A percentile compares a stretch with the other conserved stretches of the same genome.
These are phyloP conservation scores for Trichomonascaceae sp. DNA, from an alignment of 1,139 yeast species.

Conservation along the genomic window DNA sequence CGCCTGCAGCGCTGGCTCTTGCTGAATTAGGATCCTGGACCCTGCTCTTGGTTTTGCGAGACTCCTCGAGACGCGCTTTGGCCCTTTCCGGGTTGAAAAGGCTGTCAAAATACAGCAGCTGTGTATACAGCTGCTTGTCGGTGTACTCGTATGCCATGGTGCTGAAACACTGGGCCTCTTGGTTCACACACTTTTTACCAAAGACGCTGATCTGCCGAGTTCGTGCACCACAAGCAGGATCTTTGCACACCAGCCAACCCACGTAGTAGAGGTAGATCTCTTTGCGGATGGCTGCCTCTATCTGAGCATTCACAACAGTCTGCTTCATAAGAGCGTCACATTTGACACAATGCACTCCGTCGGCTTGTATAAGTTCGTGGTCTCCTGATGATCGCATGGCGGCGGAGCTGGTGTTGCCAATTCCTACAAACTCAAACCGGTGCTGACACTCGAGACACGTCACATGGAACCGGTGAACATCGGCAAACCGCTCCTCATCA, in stretches of 20 bases:
- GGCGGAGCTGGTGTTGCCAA: no score
- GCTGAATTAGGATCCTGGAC: no score
- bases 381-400: conserved; percentile 31
- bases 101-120: conserved; percentile 64
- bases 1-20: conserved; percentile 11
- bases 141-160: conserved; percentile 65
- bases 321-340: conserved; percentile 43
- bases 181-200: conserved; percentile 72
- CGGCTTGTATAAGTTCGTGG: conserved; percentile 34
- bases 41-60: conserved; percentile 1
- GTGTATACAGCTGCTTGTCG: conserved; percentile 77
- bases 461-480: conserved; percentile 42
- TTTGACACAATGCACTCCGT: conserved; percentile 57
- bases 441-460: conserved; percentile 48
- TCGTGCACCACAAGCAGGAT: conserved; percentile 61
- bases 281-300: conserved; percentile 56
- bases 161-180: conserved; percentile 64
- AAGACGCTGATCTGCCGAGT: conserved; percentile 85
- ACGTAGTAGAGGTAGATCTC: conserved; percentile 70
- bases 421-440: conserved; percentile 58
- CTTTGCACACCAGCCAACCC: conserved; percentile 80
- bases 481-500: conserved; percentile 72
- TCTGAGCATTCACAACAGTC: conserved; percentile 51
- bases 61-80: conserved; percentile 28
- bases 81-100: conserved; percentile 78